Percentiles rank a stretch among this genome's conserved stretches.
Evolutionary conservation across 1,139 yeast genomes (phyloP).

Genomic region (Geotrichum histeridarum): DNA sequence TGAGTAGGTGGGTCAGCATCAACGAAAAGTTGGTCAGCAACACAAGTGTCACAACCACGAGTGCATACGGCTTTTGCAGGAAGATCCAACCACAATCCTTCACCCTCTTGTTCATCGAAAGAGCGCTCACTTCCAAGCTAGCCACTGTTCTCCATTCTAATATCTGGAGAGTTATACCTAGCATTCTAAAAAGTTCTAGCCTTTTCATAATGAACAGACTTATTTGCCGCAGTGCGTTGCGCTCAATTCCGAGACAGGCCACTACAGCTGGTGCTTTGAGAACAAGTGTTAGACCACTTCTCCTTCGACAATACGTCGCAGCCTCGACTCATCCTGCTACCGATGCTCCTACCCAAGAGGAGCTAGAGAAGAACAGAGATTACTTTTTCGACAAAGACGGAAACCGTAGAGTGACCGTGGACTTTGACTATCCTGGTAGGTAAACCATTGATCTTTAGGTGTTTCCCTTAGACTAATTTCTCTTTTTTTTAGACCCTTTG

Average conservation of each 20-base stretch:
- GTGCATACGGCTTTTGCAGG: background rate
- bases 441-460: background rate
- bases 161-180: background rate
- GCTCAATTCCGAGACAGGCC: background rate
- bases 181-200: background rate
- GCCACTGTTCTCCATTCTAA: background rate
- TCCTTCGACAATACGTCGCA: conserved; percentile 11
- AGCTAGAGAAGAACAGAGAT: conserved; percentile 13
- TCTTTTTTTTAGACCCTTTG: conserved; percentile 50
- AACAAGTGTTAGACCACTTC: background rate
- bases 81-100: background rate
- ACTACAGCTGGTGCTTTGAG: background rate
- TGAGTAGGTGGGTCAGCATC: background rate
- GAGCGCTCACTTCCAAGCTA: too few species aligned
- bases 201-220: background rate
- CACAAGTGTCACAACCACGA: conserved; percentile 3
- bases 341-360: conserved; percentile 16
- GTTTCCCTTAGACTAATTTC: background rate
- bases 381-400: conserved; percentile 18
- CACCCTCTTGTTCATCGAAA: background rate
- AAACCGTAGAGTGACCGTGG: conserved; percentile 32
- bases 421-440: conserved; percentile 35
- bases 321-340: conserved; percentile 14
- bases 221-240: background rate
- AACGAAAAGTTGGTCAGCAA: background rate